phyloP scores from a whole-genome alignment of 2,329 filamentous ascomycete genomes.

The Diplodia mutila region DNA sequence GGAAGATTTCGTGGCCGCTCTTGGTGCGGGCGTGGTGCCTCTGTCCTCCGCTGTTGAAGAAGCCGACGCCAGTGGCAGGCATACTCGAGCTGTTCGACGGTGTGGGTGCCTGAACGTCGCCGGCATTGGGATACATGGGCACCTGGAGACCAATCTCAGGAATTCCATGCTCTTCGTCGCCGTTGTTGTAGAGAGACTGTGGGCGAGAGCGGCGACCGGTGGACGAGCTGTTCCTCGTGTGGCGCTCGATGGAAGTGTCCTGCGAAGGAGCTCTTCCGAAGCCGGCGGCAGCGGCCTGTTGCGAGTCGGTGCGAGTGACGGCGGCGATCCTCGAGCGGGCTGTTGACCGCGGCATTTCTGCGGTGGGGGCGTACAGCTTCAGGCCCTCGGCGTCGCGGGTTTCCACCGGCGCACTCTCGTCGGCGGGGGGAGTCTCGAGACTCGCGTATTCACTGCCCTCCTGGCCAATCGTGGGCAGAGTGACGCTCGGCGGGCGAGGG shows the following conservation, averaged over 20 bases:
- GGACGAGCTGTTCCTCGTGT: conserved; percentile 34
- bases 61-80: conserved; percentile 52
- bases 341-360: conserved; percentile 77
- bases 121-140: conserved; percentile 89
- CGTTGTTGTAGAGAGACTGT: conserved; percentile 55
- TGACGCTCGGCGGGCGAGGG: conserved; percentile 73
- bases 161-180: conserved; percentile 81
- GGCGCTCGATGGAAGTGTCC: conserved; percentile 29
- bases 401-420: conserved; percentile 63
- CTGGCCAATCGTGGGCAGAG: conserved; percentile 82
- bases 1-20: conserved; percentile 70
- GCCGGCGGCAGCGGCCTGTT: conserved; percentile 80
- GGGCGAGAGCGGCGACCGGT: conserved; percentile 50
- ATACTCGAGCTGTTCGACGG: conserved; percentile 63
- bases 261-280: conserved; percentile 63
- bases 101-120: conserved; percentile 94
- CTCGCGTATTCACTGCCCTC: conserved; percentile 81
- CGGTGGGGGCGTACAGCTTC: conserved; percentile 86
- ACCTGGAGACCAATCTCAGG: conserved; percentile 91
- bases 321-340: conserved; percentile 81
- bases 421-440: conserved; percentile 40
- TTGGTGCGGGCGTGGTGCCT: conserved; percentile 69
- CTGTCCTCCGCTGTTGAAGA: conserved; percentile 57
- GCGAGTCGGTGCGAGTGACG: conserved; percentile 91
- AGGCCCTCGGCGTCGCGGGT: conserved; percentile 79